Evolutionary conservation across 169 alveolate genomes (phyloP).

Genomic region (Plasmodium falciparum): DNA sequence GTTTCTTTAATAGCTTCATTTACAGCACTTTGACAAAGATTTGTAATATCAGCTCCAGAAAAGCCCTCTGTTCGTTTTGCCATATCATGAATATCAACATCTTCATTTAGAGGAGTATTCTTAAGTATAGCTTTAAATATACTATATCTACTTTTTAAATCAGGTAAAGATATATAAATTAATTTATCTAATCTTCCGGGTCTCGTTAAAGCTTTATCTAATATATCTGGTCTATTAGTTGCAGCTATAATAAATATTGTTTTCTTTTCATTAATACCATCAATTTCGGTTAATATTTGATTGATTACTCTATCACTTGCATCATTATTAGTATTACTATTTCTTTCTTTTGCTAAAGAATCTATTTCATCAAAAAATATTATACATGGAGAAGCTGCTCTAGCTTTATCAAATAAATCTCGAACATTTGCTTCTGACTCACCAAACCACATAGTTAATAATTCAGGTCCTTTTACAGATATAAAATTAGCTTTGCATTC

Average conservation of each 20-base stretch:
- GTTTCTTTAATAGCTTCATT: conserved; percentile 95
- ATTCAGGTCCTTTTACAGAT: conserved; percentile 90
- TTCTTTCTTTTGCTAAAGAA: conserved; percentile 95
- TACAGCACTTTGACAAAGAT: conserved; percentile 95
- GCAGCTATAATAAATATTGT: conserved; percentile 96
- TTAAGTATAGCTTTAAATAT: conserved; percentile 91
- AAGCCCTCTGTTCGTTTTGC: conserved; percentile 91
- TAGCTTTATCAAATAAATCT: conserved; percentile 86
- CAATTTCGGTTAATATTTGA: conserved; percentile 96
- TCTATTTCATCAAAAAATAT: conserved; percentile 99
- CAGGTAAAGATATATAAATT: conserved; percentile 96
- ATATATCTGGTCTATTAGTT: conserved; percentile 95
- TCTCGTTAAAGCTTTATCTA: conserved; percentile 95
- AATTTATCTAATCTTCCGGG: conserved; percentile 95
- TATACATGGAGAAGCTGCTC: conserved; percentile 93
- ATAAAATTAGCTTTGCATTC: conserved; percentile 92
- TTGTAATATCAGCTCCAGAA: conserved; percentile 97
- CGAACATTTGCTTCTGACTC: conserved; percentile 88
- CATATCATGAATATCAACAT: conserved; percentile 89
- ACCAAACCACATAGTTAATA: conserved; percentile 89
- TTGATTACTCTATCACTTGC: conserved; percentile 96
- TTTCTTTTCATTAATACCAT: conserved; percentile 93
- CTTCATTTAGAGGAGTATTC: conserved; percentile 93
- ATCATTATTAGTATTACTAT: conserved; percentile 92
- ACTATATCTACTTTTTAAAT: conserved; percentile 92